These are phyloP conservation scores for Sphagnurus paluster DNA, from an alignment of 1,284 basidiomycete genomes.

Conservation along the genomic window DNA sequence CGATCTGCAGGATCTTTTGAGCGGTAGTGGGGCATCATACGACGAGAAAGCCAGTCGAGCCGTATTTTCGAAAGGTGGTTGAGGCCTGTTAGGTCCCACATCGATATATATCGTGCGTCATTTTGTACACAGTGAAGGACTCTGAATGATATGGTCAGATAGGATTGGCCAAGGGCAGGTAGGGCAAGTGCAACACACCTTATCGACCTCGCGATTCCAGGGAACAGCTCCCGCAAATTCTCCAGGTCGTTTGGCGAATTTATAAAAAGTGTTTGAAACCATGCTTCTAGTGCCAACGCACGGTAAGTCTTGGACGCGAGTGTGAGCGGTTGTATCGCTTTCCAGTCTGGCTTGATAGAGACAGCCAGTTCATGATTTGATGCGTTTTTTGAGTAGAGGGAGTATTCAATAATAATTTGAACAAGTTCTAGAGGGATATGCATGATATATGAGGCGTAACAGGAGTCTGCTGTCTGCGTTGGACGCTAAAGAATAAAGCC, in stretches of 20 bases:
- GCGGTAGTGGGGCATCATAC: conserved; percentile 14
- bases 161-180: not conserved
- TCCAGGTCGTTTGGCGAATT: conserved; percentile 21
- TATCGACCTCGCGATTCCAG: conserved; percentile 21
- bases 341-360: conserved; percentile 28
- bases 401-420: conserved; percentile 9
- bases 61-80: conserved; percentile 24
- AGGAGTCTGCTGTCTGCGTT: no score
- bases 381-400: conserved; percentile 1
- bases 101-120: conserved; percentile 6
- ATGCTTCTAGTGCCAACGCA: conserved; percentile 25
- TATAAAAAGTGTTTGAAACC: conserved; percentile 31
- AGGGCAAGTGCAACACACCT: not conserved
- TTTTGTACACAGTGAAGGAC: conserved; percentile 30
- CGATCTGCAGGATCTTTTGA: conserved; percentile 16
- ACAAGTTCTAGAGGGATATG: conserved; percentile 16
- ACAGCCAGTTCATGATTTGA: conserved; percentile 18
- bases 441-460: no score
- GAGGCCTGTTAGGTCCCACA: conserved; percentile 30
- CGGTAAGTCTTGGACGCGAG: conserved; percentile 28
- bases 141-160: conserved; percentile 13
- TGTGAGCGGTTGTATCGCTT: conserved; percentile 25
- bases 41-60: conserved; percentile 28
- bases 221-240: conserved; percentile 21
- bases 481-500: no score